A percentile compares a stretch with the other conserved stretches of the same genome.
phyloP scores from a whole-genome alignment of 495 filamentous ascomycete genomes.

The Trichoderma parareesei region DNA sequence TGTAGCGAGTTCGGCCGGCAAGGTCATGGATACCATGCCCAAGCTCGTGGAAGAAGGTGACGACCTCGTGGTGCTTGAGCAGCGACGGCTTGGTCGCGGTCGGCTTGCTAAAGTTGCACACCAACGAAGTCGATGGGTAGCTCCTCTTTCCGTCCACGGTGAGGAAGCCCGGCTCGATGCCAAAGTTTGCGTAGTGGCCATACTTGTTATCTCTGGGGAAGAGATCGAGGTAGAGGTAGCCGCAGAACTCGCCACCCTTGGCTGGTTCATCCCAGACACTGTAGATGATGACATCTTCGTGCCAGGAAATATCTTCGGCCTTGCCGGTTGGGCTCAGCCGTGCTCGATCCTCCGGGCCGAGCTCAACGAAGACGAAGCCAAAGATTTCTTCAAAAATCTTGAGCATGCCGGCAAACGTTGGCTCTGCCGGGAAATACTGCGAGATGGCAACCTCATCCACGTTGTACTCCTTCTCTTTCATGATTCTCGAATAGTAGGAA shows the following conservation, averaged over 20 bases:
- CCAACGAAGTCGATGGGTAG: constrained; percentile 54
- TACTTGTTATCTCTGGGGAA: constrained; percentile 57
- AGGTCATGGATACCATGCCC: constrained; percentile 60
- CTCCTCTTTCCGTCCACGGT: constrained; percentile 45
- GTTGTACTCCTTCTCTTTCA: constrained; percentile 85
- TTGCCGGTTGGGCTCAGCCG: constrained; percentile 44
- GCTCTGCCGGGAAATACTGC: constrained; percentile 86
- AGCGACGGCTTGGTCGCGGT: constrained; percentile 53
- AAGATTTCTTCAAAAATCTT: constrained; percentile 91
- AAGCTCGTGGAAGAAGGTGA: constrained; percentile 58
- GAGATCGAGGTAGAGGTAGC: constrained; percentile 57
- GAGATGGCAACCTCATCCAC: constrained; percentile 85
- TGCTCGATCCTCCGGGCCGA: constrained; percentile 44
- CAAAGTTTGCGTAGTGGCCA: constrained; percentile 71
- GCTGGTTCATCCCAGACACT: constrained; percentile 54
- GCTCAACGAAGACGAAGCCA: constrained; percentile 82
- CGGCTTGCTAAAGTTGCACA: constrained; percentile 62
- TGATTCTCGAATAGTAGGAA: constrained; percentile 74
- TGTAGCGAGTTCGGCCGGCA: constrained; percentile 43
- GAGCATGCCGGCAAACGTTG: constrained; percentile 84
- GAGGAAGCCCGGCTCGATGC: constrained; percentile 57
- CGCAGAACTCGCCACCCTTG: constrained; percentile 51
- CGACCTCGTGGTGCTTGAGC: constrained; percentile 56
- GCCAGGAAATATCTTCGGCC: constrained; percentile 52
- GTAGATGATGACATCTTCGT: constrained; percentile 55